A percentile compares a stretch with the other conserved stretches of the same genome.
Evolutionary conservation across 345 rosid species (phyloP).

Genomic region (Turritis glabra): DNA sequence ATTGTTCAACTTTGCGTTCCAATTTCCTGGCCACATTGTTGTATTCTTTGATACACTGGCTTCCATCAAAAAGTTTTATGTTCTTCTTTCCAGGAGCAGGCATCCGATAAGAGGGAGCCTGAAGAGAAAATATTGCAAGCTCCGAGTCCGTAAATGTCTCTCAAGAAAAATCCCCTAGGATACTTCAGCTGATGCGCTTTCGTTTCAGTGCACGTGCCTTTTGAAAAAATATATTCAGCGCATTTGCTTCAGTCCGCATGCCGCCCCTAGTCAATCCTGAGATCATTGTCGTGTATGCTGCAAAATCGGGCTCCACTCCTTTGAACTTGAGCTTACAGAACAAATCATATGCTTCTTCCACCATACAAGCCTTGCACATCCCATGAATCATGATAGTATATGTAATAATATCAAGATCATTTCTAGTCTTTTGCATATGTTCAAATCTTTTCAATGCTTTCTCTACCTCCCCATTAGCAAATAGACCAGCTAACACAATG

Average conservation of each 20-base stretch:
- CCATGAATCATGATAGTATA: conserved; percentile 42
- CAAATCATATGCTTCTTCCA: conserved; percentile 39
- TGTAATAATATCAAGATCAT: conserved; percentile 37
- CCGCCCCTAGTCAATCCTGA: conserved; percentile 25
- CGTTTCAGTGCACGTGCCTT: not conserved
- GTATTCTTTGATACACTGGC: conserved; percentile 47
- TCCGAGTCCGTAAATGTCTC: conserved; percentile 48
- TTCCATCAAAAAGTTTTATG: conserved; percentile 33
- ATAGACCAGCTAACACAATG: conserved; percentile 43
- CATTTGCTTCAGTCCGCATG: conserved; percentile 20
- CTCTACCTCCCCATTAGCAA: conserved; percentile 10
- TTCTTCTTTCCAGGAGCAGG: conserved; percentile 61
- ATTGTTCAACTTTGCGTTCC: conserved; percentile 42
- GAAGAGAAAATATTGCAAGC: conserved; percentile 48
- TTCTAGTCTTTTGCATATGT: conserved; percentile 27
- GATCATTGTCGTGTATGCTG: conserved; percentile 21
- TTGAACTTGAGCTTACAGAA: not conserved
- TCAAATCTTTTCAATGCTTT: conserved; percentile 31
- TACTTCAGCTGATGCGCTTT: conserved; percentile 10
- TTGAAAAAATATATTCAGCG: not conserved
- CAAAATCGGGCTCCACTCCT: conserved; percentile 25
- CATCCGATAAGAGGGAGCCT: conserved; percentile 70
- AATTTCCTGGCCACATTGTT: conserved; percentile 52
- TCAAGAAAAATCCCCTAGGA: conserved; percentile 40
- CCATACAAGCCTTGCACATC: conserved; percentile 39